Evolutionary conservation across 2,329 filamentous ascomycete genomes (phyloP).

Genomic region (Talaromyces atroroseus): DNA sequence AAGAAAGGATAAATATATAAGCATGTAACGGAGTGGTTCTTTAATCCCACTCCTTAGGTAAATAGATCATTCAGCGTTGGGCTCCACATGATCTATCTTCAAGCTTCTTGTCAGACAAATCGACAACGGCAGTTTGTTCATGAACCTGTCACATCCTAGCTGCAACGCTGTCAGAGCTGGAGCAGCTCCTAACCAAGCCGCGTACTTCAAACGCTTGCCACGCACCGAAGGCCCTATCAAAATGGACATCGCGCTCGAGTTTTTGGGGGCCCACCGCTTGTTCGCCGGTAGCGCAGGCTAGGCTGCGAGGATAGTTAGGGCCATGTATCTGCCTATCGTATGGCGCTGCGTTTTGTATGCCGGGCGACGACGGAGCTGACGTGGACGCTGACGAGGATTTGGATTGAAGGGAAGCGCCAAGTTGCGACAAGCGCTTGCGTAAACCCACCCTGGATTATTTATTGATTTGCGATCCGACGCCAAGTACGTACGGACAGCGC

Average conservation of each 20-base stretch:
- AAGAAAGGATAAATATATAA: neutral
- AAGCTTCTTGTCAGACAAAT: neutral
- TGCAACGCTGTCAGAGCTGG: neutral
- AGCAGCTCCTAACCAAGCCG: neutral
- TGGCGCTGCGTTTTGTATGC: neutral
- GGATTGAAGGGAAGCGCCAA: neutral
- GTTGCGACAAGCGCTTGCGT: conserved; percentile 3
- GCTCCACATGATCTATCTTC: conserved; percentile 6
- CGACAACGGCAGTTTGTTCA: neutral
- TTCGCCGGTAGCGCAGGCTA: neutral
- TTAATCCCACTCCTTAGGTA: neutral
- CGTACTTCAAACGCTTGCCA: conserved; percentile 1
- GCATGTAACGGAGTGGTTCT: conserved; percentile 1
- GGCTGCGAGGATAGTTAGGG: neutral
- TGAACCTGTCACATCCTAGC: neutral
- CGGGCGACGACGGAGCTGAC: conserved; percentile 2
- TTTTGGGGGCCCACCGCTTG: neutral
- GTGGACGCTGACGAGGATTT: conserved; percentile 12
- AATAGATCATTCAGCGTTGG: neutral
- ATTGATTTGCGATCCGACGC: neutral
- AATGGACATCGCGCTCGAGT: neutral
- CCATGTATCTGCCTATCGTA: neutral
- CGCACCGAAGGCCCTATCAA: neutral
- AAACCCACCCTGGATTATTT: neutral
- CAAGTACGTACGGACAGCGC: neutral